Evolutionary conservation across 106 monocot genomes (phyloP), one percentile per base, ranked within the genome.

Genomic region (Acanthochlamys bracteata): DNA sequence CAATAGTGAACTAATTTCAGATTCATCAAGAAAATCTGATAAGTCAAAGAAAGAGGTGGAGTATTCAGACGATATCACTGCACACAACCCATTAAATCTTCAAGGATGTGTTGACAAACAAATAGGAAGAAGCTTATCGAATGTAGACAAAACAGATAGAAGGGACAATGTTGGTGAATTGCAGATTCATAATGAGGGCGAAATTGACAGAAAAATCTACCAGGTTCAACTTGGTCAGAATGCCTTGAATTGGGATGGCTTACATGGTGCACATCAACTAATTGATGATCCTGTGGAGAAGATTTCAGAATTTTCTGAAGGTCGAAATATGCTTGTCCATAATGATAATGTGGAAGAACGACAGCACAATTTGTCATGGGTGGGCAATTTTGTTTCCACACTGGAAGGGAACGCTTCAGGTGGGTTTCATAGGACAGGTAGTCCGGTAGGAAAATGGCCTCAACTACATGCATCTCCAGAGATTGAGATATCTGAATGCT

Each of bases 361-460:
- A 20, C 63, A 56, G 45, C 51, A 47, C 57, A 41, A 53, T 24
- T 16, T 54, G 11, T 63, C 60, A 16, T 49, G 49, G 49, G 62
- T 58, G 45, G 69, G 64, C 53, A 60, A 63, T 26, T 70, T 66
- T 66, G 63, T 21, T 40, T 21, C 53, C 43, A 22, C 25, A 20
- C 25, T 39, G 46, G 66, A 69, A 15, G 70, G 52, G 4, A 59
- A 61, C 39, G 43, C 66, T 55, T 75, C 70, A 25, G 73, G 73
- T 59, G 78, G 81, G 55, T 46, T 66, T 11, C 33, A 71, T 24
- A 46, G 25, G 46, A 27, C 55, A 2, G 22, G 65, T 3, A 73
- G 66, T 68, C 74, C 77, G n/a, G 60, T 68, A 42, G 74, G 60
- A 25, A 78, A 73, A 25, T 74, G 73, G 84, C 73, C 61, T 61